Percentiles rank a stretch among this genome's conserved stretches.
These are phyloP conservation scores for Penicillium psychrofluorescens DNA, from an alignment of 495 filamentous ascomycete species.

Conservation along the genomic window DNA sequence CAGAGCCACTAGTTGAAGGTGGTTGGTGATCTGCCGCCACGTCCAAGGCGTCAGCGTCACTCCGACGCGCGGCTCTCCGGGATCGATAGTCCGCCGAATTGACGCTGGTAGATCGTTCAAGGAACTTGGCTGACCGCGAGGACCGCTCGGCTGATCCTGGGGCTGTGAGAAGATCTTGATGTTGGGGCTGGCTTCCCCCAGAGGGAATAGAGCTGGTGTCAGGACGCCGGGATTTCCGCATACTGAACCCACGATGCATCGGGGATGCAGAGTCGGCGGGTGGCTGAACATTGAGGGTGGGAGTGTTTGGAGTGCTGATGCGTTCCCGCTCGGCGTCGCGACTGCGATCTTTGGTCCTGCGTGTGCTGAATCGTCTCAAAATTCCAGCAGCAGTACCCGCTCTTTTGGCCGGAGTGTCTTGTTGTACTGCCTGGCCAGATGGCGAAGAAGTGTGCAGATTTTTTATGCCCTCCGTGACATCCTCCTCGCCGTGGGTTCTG, in stretches of 20 bases:
- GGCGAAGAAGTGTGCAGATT: constrained; percentile 55
- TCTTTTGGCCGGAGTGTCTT: constrained; percentile 66
- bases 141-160: constrained; percentile 51
- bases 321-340: constrained; percentile 46
- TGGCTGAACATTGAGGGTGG: constrained; percentile 65
- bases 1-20: constrained; percentile 71
- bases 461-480: constrained; percentile 69
- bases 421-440: constrained; percentile 42
- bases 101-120: constrained; percentile 79
- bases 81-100: constrained; percentile 71
- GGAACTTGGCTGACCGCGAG: constrained; percentile 52
- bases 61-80: constrained; percentile 53
- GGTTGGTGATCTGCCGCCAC: constrained; percentile 47
- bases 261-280: constrained; percentile 55
- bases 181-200: constrained; percentile 60
- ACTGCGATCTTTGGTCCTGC: constrained; percentile 54
- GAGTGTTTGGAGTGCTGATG: constrained; percentile 54
- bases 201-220: constrained; percentile 53
- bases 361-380: constrained; percentile 83
- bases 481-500: constrained; percentile 92
- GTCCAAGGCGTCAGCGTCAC: constrained; percentile 44
- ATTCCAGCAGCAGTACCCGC: constrained; percentile 84
- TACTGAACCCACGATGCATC: constrained; percentile 73
- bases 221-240: constrained; percentile 60
- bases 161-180: constrained; percentile 66